A percentile compares a stretch with the other conserved stretches of the same genome.
These are phyloP conservation scores for Mycocentrospora acerina DNA, from an alignment of 2,329 filamentous ascomycete genomes.

Conservation along the genomic window DNA sequence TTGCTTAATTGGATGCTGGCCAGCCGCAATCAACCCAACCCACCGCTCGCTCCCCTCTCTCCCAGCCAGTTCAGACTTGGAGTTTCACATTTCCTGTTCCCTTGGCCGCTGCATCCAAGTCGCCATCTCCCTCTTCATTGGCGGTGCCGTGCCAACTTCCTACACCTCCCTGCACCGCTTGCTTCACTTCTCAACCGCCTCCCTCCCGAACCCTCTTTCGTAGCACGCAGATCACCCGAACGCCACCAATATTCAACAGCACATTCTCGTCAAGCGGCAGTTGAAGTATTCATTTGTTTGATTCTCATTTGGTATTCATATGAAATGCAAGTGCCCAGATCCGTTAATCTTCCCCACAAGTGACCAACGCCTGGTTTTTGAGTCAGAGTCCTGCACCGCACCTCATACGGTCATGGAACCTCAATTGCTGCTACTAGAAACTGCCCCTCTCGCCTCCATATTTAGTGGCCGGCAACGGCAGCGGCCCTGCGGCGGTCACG, in stretches of 20 bases:
- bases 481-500: slow-evolving; percentile 90
- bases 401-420: slow-evolving; percentile 29
- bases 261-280: slow-evolving; percentile 4
- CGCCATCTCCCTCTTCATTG: too few relatives aligned
- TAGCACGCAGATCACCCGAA: slow-evolving; percentile 4
- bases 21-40: too few relatives aligned
- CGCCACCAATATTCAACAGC: neutral
- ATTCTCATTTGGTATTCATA: slow-evolving; percentile 37
- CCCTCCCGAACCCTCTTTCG: neutral
- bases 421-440: slow-evolving; percentile 24
- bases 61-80: slow-evolving; percentile 13
- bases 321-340: slow-evolving; percentile 35
- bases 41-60: slow-evolving; percentile 1
- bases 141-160: too few relatives aligned
- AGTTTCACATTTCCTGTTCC: slow-evolving; percentile 5
- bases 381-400: slow-evolving; percentile 29
- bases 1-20: too few relatives aligned
- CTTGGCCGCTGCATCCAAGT: too few relatives aligned
- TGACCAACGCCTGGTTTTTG: slow-evolving; percentile 40
- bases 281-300: slow-evolving; percentile 23
- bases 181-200: too few relatives aligned
- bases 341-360: slow-evolving; percentile 34
- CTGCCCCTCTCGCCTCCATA: slow-evolving; percentile 14
- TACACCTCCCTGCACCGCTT: too few relatives aligned
- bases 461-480: slow-evolving; percentile 55